Percentiles rank a stretch among this genome's conserved stretches.
phyloP scores from a whole-genome alignment of 2,329 filamentous ascomycete genomes.

The Neoscytalidium dimidiatum region DNA sequence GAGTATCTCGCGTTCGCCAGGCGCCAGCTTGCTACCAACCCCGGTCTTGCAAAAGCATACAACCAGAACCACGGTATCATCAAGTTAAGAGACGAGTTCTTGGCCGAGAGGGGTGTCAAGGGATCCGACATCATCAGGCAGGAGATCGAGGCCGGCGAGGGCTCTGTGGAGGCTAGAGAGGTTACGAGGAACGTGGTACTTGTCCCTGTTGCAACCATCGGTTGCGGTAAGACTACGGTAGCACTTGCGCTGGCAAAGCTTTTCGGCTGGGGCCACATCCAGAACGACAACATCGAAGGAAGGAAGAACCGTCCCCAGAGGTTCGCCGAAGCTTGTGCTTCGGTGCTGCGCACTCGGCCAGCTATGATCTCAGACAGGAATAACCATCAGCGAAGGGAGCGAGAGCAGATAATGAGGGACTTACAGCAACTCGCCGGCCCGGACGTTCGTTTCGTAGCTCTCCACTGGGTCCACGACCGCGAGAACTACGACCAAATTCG shows the following conservation, averaged over 20 bases:
- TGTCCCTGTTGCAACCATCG: slow-evolving; percentile 89
- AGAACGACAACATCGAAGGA: slow-evolving; percentile 93
- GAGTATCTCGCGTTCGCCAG: slow-evolving; percentile 86
- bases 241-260: slow-evolving; percentile 78
- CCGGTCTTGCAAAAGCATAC: slow-evolving; percentile 70
- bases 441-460: slow-evolving; percentile 70
- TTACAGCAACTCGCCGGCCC: slow-evolving; percentile 60
- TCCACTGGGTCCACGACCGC: slow-evolving; percentile 82
- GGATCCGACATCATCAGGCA: slow-evolving; percentile 84
- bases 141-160: slow-evolving; percentile 60
- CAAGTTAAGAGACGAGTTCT: slow-evolving; percentile 81
- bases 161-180: slow-evolving; percentile 51
- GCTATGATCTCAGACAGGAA: slow-evolving; percentile 92
- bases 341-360: slow-evolving; percentile 62
- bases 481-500: slow-evolving; percentile 70
- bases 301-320: slow-evolving; percentile 71
- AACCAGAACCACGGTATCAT: slow-evolving; percentile 94
- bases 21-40: slow-evolving; percentile 68
- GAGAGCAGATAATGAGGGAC: slow-evolving; percentile 83
- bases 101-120: slow-evolving; percentile 79
- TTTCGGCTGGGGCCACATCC: slow-evolving; percentile 89
- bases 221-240: slow-evolving; percentile 95
- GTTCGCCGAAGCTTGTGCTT: slow-evolving; percentile 72
- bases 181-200: slow-evolving; percentile 72
- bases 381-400: slow-evolving; percentile 86